phyloP scores from a whole-genome alignment of 108 stramenopile species.

The Nitzschia palea region DNA sequence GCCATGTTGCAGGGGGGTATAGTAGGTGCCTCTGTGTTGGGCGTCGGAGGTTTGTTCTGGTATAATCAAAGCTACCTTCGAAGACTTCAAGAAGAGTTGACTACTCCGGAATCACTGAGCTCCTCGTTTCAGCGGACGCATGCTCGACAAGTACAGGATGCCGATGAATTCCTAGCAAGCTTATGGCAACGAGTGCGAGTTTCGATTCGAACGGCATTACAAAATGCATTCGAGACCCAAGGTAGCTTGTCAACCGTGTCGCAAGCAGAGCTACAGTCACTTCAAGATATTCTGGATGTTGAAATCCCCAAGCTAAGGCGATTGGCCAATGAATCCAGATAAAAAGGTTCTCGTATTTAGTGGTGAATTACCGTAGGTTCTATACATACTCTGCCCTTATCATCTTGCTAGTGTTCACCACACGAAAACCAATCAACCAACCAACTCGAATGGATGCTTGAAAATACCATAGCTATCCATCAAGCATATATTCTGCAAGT shows the following conservation, averaged over 20 bases:
- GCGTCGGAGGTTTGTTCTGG: conserved; percentile 76
- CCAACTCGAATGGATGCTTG: too few relatives aligned
- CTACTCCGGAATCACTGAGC: conserved; percentile 59
- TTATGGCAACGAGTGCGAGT: conserved; percentile 86
- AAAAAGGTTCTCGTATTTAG: too few relatives aligned
- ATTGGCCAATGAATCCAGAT: conserved; percentile 40
- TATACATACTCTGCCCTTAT: too few relatives aligned
- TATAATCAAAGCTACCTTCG: conserved; percentile 68
- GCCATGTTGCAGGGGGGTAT: conserved; percentile 49
- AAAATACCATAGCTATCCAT: too few relatives aligned
- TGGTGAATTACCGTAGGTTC: too few relatives aligned
- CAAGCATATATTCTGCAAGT: too few relatives aligned
- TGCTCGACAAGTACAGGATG: conserved; percentile 78
- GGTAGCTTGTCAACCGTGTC: conserved; percentile 40
- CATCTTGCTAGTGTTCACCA: too few relatives aligned
- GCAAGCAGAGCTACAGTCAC: conserved; percentile 50
- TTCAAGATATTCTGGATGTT: conserved; percentile 79
- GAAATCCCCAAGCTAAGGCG: conserved; percentile 86
- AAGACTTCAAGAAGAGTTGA: conserved; percentile 55
- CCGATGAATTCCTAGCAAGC: conserved; percentile 85
- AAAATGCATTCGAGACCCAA: conserved; percentile 50
- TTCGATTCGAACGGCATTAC: conserved; percentile 59
- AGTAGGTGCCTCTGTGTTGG: conserved; percentile 64
- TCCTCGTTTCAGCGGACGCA: conserved; percentile 79
- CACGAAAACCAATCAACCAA: too few relatives aligned